These are phyloP conservation scores for Tetrahymena thermophila DNA, from an alignment of 73 alveolate species.

Conservation along the genomic window DNA sequence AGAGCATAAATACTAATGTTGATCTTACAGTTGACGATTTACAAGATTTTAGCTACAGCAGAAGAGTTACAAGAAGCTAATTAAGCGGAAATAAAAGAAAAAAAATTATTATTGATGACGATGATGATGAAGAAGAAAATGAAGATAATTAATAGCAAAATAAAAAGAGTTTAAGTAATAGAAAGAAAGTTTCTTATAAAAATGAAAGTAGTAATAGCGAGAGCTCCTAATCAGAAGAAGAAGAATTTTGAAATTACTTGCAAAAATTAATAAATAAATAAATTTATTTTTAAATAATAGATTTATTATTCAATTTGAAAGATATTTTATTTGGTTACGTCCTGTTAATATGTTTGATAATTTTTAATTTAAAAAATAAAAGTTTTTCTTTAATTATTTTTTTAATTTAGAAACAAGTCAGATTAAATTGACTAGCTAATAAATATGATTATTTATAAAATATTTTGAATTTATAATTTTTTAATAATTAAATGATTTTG, in stretches of 20 bases:
- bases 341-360: too few relatives aligned
- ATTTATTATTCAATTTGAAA: too few relatives aligned
- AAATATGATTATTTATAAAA: too few relatives aligned
- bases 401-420: too few relatives aligned
- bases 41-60: background rate
- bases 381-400: too few relatives aligned
- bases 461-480: too few relatives aligned
- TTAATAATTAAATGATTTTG: too few relatives aligned
- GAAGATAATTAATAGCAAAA: background rate
- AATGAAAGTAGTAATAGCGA: background rate
- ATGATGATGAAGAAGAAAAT: background rate
- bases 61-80: background rate
- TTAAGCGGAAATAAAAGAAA: background rate
- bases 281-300: too few relatives aligned
- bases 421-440: too few relatives aligned
- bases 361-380: too few relatives aligned
- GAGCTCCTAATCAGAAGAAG: background rate
- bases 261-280: too few relatives aligned
- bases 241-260: background rate
- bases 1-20: background rate
- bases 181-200: background rate
- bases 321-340: too few relatives aligned
- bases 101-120: background rate
- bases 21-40: background rate
- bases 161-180: background rate